Evolutionary conservation across 306 rosid species (phyloP), one percentile per base, ranked within the genome.

Genomic region (Cicer pinnatifidum): DNA sequence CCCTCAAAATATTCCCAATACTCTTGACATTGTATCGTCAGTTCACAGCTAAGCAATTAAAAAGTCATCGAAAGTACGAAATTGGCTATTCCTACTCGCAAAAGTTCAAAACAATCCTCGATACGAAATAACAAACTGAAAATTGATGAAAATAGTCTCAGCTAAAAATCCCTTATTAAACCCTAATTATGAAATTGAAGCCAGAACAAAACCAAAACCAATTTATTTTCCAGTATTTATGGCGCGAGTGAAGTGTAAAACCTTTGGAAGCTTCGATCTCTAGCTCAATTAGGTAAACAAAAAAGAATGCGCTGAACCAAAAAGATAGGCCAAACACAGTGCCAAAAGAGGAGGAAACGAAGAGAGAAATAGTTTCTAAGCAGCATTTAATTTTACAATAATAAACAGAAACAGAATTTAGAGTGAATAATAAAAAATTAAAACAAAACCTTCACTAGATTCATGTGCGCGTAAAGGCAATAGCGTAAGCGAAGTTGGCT

Each of bases 391-490:
- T 28, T 28, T 28, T 3, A 28, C 35, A 67, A 77, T 6, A 33
- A 62, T 2, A 17, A 44, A 10, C 52, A 11, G 47, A 28, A 28
- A 28, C 35, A 28, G 5, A 9, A 56, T 50, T 33, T 1, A 17
- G 5, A 11, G 54, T 6, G 33, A 63, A 71, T 0, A 50, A 71
- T 0, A 8, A 12, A 64, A 64, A 82, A 75, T 28, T 33, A 75
- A 11, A 67, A 7, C 11, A 0, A 87, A 19, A 84, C 88, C 88
- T 81, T 84, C 88, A 15, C 2, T 71, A 8, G 88, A 78, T 40
- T 84, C 88, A 58, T 78, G 85, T 39, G 84, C 61, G 85, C 77
- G 88, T 50, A 70, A 64, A 15, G 87, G 87, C 45, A 78, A 51
- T 33, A 86, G 72, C 66, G 82, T 70, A 7, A 81, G 83, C 39